Evolutionary conservation across 176 grass and related monocot species (phyloP), one percentile per base, ranked within the genome.

Genomic region (Pontederia paniculata): DNA sequence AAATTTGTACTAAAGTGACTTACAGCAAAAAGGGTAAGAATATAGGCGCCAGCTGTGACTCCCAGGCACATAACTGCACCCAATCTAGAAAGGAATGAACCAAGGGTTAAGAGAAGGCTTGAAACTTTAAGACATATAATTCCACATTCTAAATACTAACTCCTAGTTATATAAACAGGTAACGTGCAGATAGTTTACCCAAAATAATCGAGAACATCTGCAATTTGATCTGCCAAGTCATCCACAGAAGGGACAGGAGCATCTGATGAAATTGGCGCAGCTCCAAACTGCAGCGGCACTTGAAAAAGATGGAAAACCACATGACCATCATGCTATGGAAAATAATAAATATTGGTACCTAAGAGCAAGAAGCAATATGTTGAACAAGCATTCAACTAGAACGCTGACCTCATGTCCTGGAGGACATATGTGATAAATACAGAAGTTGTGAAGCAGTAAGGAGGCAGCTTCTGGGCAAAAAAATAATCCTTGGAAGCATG

Each of bases 401-500:
- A 31, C 7, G 49, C 47, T 11, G n/a, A 71, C 56, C 56, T 71
- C 69, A 43, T 61, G 69, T 50, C 69, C 69, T 42, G 69, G 69
- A 71, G 69, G 69, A 51, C 46, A 42, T 45, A 71, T 61, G 42
- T 61, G 69, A 22, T 71, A 71, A 19, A 71, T 71, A 28, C 56
- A 71, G 56, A 71, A 71, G 28, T 61, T 60, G 23, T 61, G 69
- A 42, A 71, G 69, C 25, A 71, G 45, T 23, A 71, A 21, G 9
- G 69, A 71, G 20, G 68, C 23, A 41, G 55, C 43, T 71, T 71
- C 68, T 21, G 55, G 17, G 45, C 55, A 60, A 37, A 71, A 44
- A 22, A 71, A 44, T 57, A 71, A 52, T 71, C 69, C 46, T 71
- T 60, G 69, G 46, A 71, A 71, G 46, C 69, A 71, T 51, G 57